phyloP scores from a whole-genome alignment of 2,329 filamentous ascomycete genomes.

The Penicillium sp. region DNA sequence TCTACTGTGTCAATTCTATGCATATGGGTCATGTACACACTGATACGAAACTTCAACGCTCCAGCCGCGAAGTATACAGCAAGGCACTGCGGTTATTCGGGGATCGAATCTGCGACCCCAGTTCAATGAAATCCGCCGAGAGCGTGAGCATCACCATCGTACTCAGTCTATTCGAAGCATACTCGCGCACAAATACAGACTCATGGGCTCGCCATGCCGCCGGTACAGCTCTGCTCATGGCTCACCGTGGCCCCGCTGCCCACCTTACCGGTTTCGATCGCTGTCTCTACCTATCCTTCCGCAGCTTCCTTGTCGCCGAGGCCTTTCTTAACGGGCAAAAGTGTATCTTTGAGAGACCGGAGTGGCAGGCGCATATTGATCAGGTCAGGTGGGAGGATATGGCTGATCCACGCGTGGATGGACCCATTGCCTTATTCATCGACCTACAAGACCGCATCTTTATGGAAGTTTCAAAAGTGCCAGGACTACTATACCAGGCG shows the following conservation, averaged over 20 bases:
- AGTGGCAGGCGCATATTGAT: slow-evolving; percentile 34
- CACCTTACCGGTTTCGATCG: slow-evolving; percentile 37
- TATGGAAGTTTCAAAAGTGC: slow-evolving; percentile 28
- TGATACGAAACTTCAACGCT: slow-evolving; percentile 29
- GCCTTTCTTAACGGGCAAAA: slow-evolving; percentile 33
- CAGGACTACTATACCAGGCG: slow-evolving; percentile 22
- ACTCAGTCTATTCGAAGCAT: slow-evolving; percentile 41
- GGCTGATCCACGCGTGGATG: slow-evolving; percentile 20
- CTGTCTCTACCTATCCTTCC: slow-evolving; percentile 38
- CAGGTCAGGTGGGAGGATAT: slow-evolving; percentile 34
- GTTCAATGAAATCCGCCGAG: slow-evolving; percentile 31
- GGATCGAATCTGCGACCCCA: slow-evolving; percentile 29
- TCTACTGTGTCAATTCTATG: slow-evolving; percentile 35
- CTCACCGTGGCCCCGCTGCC: slow-evolving; percentile 33
- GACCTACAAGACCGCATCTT: slow-evolving; percentile 31
- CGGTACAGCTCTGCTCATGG: slow-evolving; percentile 37
- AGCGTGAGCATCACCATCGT: slow-evolving; percentile 39
- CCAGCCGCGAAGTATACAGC: slow-evolving; percentile 35
- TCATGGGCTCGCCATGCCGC: slow-evolving; percentile 41
- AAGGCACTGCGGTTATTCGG: slow-evolving; percentile 35
- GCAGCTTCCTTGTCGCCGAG: slow-evolving; percentile 39
- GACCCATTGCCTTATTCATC: slow-evolving; percentile 27
- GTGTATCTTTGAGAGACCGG: slow-evolving; percentile 37
- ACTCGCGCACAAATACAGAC: slow-evolving; percentile 35
- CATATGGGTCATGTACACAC: slow-evolving; percentile 33